Evolutionary conservation across 1,284 basidiomycete genomes (phyloP), one percentile per base, ranked within the genome.

Genomic region (Pisolithus thermaeus): DNA sequence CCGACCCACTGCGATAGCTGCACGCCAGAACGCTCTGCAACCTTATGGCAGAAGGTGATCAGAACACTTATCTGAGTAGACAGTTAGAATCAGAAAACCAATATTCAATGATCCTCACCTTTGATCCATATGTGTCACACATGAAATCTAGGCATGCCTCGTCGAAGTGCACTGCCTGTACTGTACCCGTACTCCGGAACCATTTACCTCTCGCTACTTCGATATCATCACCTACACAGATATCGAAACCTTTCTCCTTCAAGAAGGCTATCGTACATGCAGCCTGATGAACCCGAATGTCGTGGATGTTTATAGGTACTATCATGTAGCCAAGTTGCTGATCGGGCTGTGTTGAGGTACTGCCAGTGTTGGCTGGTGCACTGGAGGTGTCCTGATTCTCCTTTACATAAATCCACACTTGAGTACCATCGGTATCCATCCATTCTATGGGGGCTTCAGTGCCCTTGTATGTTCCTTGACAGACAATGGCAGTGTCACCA

Each of bases 201-300:
- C 39, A n/a, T 1, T 16, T 25, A 1, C 47, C 40, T 6, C 25
- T 22, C 7, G 27, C 51, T 2, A 52, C 36, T 6, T 27, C 30
- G 1, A 52, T 6, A 4, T n/a, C 9, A 16, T 52, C 51, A 23
- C 51, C 47, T 22, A 46, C 16, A 6, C 7, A 14, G 1, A 52
- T 22, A 18, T 52, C 23, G 27, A 50, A 52, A 7, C 51, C 51
- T 20, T 18, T 52, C 3, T 52, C 51, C 7, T 37, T 52, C 1
- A 23, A 42, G 3, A 38, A 49, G 4, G 20, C n/a, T 7, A 52
- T 14, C 9, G n/a, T 20, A 11, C 16, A 25, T 3, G 37, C 4
- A 5, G 40, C 4, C 20, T 2, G 7, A 4, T 5, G n/a, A 5
- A 41, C 18, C n/a, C 18, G 12, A 25, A 40, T 9, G 7, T 27